Conservation (phyloP, 257 asterid species). For the Lantana camara region DNA sequence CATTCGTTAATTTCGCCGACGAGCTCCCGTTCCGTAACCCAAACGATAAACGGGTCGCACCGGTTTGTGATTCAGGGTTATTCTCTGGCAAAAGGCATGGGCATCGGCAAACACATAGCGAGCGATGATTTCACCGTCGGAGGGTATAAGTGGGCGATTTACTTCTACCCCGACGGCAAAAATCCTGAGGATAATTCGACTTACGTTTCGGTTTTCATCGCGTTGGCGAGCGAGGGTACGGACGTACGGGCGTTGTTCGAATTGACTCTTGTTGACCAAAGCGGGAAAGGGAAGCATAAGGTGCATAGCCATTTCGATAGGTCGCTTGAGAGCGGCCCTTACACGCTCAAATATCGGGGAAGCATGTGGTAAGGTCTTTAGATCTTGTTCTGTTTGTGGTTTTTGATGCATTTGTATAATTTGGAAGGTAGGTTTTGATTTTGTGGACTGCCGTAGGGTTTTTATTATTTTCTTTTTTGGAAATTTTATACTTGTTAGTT, state of each 20-base stretch:
- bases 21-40: slow-evolving; percentile 70
- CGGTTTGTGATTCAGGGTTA: slow-evolving; percentile 76
- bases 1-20: slow-evolving; percentile 50
- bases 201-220: slow-evolving; percentile 76
- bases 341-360: slow-evolving; percentile 75
- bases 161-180: slow-evolving; percentile 85
- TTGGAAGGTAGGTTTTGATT: neutral
- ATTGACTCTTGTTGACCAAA: slow-evolving; percentile 81
- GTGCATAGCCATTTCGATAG: slow-evolving; percentile 93
- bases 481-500: neutral
- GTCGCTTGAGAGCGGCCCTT: slow-evolving; percentile 83
- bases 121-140: slow-evolving; percentile 81
- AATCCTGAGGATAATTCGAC: slow-evolving; percentile 77
- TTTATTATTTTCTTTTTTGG: too few species aligned
- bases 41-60: slow-evolving; percentile 81
- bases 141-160: slow-evolving; percentile 83
- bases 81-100: slow-evolving; percentile 84
- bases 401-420: slow-evolving; percentile 10
- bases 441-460: neutral
- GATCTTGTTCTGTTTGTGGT: neutral
- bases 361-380: slow-evolving; percentile 69
- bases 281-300: slow-evolving; percentile 87
- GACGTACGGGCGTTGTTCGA: slow-evolving; percentile 89
- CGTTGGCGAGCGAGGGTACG: slow-evolving; percentile 81
- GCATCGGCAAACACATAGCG: slow-evolving; percentile 78